These are phyloP conservation scores for Chaetomium globosum DNA, from an alignment of 2,329 filamentous ascomycete genomes.

Conservation along the genomic window DNA sequence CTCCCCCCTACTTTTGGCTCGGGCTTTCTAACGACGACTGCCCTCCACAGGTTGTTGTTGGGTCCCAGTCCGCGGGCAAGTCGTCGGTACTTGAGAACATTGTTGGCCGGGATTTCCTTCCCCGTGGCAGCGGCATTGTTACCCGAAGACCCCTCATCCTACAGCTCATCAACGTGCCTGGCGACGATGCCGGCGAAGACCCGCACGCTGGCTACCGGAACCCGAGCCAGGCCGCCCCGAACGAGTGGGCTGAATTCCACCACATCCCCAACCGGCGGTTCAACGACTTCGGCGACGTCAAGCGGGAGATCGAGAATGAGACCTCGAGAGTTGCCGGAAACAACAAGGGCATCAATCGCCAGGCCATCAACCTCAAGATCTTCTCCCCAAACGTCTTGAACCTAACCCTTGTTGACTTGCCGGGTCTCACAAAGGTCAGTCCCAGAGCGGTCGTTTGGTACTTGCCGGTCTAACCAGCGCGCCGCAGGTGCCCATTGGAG, in stretches of 20 bases:
- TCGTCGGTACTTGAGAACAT: conserved; percentile 99
- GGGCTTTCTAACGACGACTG: conserved; percentile 31
- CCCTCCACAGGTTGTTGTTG: conserved; percentile 79
- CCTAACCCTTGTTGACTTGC: conserved; percentile 92
- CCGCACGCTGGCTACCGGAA: conserved; percentile 73
- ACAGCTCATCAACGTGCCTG: conserved; percentile 95
- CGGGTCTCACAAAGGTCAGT: conserved; percentile 85
- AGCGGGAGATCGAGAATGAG: conserved; percentile 93
- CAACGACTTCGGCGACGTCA: conserved; percentile 92
- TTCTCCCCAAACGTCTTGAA: conserved; percentile 97
- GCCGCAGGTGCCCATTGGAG: conserved; percentile 83
- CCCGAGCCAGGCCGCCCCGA: conserved; percentile 67
- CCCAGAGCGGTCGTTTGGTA: conserved; percentile 9
- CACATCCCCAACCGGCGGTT: conserved; percentile 93
- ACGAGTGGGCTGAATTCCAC: conserved; percentile 92
- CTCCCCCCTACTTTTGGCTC: neutral
- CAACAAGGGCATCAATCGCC: conserved; percentile 97
- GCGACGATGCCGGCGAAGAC: conserved; percentile 70
- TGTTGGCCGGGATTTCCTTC: conserved; percentile 94
- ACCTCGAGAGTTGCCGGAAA: conserved; percentile 67
- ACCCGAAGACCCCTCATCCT: conserved; percentile 92
- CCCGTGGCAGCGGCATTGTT: conserved; percentile 94
- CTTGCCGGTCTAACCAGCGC: conserved; percentile 26
- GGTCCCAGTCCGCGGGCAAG: conserved; percentile 97
- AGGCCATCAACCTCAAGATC: conserved; percentile 97